phyloP scores from a whole-genome alignment of 176 grass and related monocot genomes.

The Carex cristatella region DNA sequence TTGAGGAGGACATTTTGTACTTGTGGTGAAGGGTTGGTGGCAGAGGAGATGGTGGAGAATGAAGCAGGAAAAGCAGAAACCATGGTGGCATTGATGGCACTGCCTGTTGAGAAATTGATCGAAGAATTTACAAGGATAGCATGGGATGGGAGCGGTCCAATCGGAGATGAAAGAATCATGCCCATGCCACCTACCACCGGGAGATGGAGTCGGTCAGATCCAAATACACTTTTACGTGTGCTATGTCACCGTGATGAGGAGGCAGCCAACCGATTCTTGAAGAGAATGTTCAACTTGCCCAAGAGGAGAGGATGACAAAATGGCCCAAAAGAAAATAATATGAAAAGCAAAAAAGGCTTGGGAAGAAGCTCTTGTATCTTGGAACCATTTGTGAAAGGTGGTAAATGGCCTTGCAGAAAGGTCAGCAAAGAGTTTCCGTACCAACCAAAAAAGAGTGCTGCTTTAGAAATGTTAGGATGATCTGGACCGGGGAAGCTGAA shows the following conservation, averaged over 20 bases:
- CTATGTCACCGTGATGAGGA: conserved; percentile 67
- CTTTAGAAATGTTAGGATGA: conserved; percentile 21
- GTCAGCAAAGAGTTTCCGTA: conserved; percentile 9
- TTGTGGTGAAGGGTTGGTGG: conserved; percentile 30
- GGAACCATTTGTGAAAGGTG: conserved; percentile 11
- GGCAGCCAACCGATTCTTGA: conserved; percentile 50
- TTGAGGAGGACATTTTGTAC: conserved; percentile 42
- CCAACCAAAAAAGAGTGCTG: conserved; percentile 1
- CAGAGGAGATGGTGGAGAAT: conserved; percentile 39
- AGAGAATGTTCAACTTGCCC: conserved; percentile 46
- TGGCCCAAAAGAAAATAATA: not conserved
- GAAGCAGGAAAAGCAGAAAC: conserved; percentile 31
- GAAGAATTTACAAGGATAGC: conserved; percentile 28
- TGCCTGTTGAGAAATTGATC: conserved; percentile 43
- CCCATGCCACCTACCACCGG: conserved; percentile 30
- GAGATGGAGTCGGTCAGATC: conserved; percentile 44
- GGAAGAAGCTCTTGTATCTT: conserved; percentile 6
- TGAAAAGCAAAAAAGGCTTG: conserved; percentile 13
- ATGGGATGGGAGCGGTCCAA: not conserved
- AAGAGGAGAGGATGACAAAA: conserved; percentile 38
- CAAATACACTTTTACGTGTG: conserved; percentile 50
- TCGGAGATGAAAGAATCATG: conserved; percentile 25
- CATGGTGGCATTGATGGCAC: conserved; percentile 46
- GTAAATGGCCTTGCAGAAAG: not conserved
- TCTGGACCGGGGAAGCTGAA: not conserved